A percentile compares a stretch with the other conserved stretches of the same genome.
These are phyloP conservation scores for Xylaria longipes DNA, from an alignment of 495 filamentous ascomycete species.

Conservation along the genomic window DNA sequence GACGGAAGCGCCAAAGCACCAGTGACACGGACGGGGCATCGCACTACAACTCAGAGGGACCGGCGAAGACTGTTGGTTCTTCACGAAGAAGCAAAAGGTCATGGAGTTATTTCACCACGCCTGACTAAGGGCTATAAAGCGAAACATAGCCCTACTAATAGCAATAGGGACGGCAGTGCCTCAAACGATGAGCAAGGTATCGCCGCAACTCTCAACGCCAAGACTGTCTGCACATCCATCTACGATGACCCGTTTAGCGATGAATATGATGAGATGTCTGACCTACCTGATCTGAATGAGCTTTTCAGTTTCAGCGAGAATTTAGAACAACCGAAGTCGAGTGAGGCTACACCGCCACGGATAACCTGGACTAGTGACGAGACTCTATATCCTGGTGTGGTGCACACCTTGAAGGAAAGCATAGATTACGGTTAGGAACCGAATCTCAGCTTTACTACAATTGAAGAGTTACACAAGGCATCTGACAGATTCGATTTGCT, in stretches of 20 bases:
- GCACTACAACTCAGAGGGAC: neutral
- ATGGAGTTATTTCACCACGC: slow-evolving; percentile 20
- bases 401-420: slow-evolving; percentile 38
- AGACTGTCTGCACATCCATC: neutral
- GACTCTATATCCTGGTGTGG: slow-evolving; percentile 34
- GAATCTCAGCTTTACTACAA: slow-evolving; percentile 40
- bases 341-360: slow-evolving; percentile 43
- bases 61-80: slow-evolving; percentile 5
- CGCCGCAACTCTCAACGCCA: neutral
- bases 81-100: slow-evolving; percentile 14
- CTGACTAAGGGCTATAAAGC: slow-evolving; percentile 27
- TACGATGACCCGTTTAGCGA: slow-evolving; percentile 14
- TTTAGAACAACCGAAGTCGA: slow-evolving; percentile 19
- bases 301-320: slow-evolving; percentile 17
- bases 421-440: slow-evolving; percentile 38
- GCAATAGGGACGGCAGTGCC: neutral
- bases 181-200: neutral
- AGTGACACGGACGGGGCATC: slow-evolving; percentile 23
- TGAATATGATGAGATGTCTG: slow-evolving; percentile 27
- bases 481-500: slow-evolving; percentile 32
- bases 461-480: slow-evolving; percentile 42
- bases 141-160: neutral
- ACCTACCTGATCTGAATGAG: slow-evolving; percentile 36
- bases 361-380: slow-evolving; percentile 38
- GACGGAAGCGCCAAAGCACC: slow-evolving; percentile 19